A percentile compares a stretch with the other conserved stretches of the same genome.
Evolutionary conservation across 148 eudicot species (phyloP).

Genomic region (Bassia scoparia): DNA sequence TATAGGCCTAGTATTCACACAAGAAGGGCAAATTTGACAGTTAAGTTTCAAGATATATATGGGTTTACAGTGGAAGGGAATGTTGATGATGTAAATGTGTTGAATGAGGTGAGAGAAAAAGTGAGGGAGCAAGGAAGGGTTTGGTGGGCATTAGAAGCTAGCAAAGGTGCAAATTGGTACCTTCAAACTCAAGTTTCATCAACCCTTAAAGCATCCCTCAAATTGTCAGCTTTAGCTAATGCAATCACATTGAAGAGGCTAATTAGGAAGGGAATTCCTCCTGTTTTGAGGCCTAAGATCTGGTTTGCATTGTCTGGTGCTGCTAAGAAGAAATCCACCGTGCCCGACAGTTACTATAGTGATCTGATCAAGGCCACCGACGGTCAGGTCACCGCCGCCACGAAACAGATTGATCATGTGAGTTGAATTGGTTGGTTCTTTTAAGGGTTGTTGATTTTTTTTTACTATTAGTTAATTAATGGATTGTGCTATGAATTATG

Average conservation of each 20-base stretch:
- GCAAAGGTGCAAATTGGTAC: constrained; percentile 91
- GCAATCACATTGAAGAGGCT: constrained; percentile 73
- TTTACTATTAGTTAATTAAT: neutral
- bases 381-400: constrained; percentile 78
- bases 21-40: constrained; percentile 88
- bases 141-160: constrained; percentile 93
- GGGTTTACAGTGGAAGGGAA: constrained; percentile 89
- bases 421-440: constrained; percentile 25
- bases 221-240: constrained; percentile 62
- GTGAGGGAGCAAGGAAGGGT: constrained; percentile 82
- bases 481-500: neutral
- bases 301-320: constrained; percentile 96
- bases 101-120: constrained; percentile 94
- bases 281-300: constrained; percentile 69
- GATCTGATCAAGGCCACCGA: constrained; percentile 72
- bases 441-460: neutral
- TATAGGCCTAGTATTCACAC: constrained; percentile 91
- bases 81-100: constrained; percentile 96
- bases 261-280: constrained; percentile 88
- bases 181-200: constrained; percentile 57
- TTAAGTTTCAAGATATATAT: constrained; percentile 86
- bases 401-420: constrained; percentile 97
- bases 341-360: constrained; percentile 80
- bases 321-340: constrained; percentile 94
- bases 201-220: constrained; percentile 67